Evolutionary conservation across 805 yeast genomes (phyloP), one percentile per base, ranked within the genome.

Genomic region (Candida ipomoeae): DNA sequence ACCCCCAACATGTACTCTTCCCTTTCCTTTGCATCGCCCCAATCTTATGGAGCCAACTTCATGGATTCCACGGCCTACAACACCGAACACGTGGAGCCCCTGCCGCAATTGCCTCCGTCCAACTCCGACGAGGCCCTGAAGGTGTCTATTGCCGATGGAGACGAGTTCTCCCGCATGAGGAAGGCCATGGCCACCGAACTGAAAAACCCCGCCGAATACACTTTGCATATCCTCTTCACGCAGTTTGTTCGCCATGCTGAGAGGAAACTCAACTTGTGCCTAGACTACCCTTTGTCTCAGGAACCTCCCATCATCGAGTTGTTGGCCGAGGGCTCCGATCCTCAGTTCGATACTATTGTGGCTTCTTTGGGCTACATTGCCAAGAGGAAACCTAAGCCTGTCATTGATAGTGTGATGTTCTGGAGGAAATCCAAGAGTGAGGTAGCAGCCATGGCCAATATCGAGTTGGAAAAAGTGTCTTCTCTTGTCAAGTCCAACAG

Each of bases 391-490:
- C 97, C 98, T 0, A 91, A 89, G 62, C 96, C 97, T 0, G 97
- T 94, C 1, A 90, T 95, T 33, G 99, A 94, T 66, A 89, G 96
- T 6, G 96, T 94, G 52, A 91, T 94, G 98, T 91, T 88, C 64
- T 94, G 99, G 99, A 79, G 98, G 53, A 89, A 92, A 64, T 82
- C 92, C 1, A 94, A 94, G 66, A 84, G 95, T 13, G 98, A 92
- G 59, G 84, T 87, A 3, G 89, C 96, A 1, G 60, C 69, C 5
- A 61, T 73, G 66, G 78, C 78, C 2, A 71, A 74, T 2, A 53
- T 63, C 1, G 78, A 73, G 48, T 71, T 73, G 14, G 78, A 73
- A 38, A 62, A 64, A 41, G 62, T 62, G 2, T 41, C 67, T 31
- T 40, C 50, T 14, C 50, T 55, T 2, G 80, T 81, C 3, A 54